Evolutionary conservation across 2,329 filamentous ascomycete species (phyloP), one percentile per base, ranked within the genome.

Genomic region (Cladosporium halotolerans): DNA sequence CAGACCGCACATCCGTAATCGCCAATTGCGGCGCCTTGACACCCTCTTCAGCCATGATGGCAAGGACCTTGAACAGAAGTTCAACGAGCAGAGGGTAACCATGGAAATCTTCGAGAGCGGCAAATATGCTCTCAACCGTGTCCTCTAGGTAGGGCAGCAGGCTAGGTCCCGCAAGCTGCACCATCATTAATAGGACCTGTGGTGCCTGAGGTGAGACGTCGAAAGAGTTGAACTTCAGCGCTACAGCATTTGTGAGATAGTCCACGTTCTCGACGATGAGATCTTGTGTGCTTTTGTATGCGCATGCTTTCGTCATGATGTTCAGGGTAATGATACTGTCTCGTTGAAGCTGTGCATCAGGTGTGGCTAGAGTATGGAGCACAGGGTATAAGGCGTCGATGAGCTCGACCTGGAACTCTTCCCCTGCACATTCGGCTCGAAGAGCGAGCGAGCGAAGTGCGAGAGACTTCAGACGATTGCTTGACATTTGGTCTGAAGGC

Each of bases 191-290:
- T 45, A 99, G 72, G 2, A 97, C 93, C 60, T 92, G 87, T 2
- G 91, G 90, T 3, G 89, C 90, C 58, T 95, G 88, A 1, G 92
- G 91, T 0, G 90, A 92, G 49, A 97, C 85, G 59, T 96, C 90
- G 59, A 96, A 89, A 0, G 88, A 89, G 62, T 96, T 96, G 7
- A 99, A 79, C 57, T 90, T 88, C 56, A 97, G 72, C 0, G 88
- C 89, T 13, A 99, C 83, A 0, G 93, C 89, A 65, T 97, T 97
- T 56, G 97, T 85, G 71, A 99, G 87, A 68, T 99, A 99, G 69
- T 99, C 93, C 13, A 89, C 91, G 57, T 99, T 99, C 49, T 87
- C 83, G 28, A 97, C 81, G 38, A 99, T 85, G 59, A 99, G 75
- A 13, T 88, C 83, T 23, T 86, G 85, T 4, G 92, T 86, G 61